These are phyloP conservation scores for Candida glaebosa DNA, from an alignment of 805 yeast species.

Conservation along the genomic window DNA sequence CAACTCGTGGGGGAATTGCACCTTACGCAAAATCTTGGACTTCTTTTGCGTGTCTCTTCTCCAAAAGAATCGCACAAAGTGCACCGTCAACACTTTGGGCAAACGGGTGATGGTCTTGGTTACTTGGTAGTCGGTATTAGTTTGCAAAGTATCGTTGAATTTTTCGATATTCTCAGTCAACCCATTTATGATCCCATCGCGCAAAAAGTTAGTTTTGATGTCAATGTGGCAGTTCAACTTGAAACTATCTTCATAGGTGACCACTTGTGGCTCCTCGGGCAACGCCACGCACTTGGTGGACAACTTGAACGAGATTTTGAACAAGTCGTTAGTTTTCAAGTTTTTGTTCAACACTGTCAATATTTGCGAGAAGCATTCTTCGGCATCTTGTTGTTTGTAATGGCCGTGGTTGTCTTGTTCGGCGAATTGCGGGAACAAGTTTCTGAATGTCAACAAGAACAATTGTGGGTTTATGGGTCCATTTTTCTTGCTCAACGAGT, in stretches of 20 bases:
- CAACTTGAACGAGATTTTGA: slow-evolving; percentile 64
- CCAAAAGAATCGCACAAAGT: slow-evolving; percentile 95
- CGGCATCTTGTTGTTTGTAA: slow-evolving; percentile 96
- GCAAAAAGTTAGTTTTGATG: slow-evolving; percentile 78
- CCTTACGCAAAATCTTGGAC: slow-evolving; percentile 91
- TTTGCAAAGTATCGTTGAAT: slow-evolving; percentile 62
- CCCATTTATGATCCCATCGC: slow-evolving; percentile 77
- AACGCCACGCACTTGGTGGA: slow-evolving; percentile 58
- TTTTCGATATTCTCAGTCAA: slow-evolving; percentile 77
- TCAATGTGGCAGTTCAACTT: slow-evolving; percentile 90
- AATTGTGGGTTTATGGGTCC: slow-evolving; percentile 61
- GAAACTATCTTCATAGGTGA: slow-evolving; percentile 46
- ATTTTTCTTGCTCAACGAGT: slow-evolving; percentile 43
- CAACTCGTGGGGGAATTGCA: slow-evolving; percentile 88
- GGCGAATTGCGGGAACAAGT: slow-evolving; percentile 81
- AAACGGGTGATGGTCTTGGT: slow-evolving; percentile 61
- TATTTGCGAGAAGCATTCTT: slow-evolving; percentile 86
- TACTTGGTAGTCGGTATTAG: slow-evolving; percentile 69
- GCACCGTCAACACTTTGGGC: slow-evolving; percentile 86
- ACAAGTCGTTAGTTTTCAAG: slow-evolving; percentile 52
- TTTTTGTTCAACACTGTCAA: slow-evolving; percentile 48
- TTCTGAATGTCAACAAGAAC: slow-evolving; percentile 63
- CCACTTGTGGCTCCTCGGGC: slow-evolving; percentile 26
- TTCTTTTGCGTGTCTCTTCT: slow-evolving; percentile 86
- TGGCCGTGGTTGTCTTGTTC: slow-evolving; percentile 69